Evolutionary conservation across 768 basidiomycete species (phyloP).

Genomic region (Xerocomellus amylosporus): DNA sequence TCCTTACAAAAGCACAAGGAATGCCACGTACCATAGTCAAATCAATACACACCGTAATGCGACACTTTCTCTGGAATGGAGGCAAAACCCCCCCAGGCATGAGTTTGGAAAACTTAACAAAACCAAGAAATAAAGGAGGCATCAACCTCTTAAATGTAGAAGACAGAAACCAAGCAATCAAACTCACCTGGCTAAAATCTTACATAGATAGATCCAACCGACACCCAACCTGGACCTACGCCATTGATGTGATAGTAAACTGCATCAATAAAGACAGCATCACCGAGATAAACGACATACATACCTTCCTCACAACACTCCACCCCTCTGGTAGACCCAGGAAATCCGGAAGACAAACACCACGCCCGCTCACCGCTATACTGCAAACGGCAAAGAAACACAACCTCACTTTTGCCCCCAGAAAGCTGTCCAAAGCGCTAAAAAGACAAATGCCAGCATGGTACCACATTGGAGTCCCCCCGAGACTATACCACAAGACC

Average conservation of each 20-base stretch:
- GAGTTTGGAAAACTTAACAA: neutral
- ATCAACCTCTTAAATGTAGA: slow-evolving; percentile 6
- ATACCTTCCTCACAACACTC: neutral
- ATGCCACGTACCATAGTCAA: slow-evolving; percentile 25
- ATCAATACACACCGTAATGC: slow-evolving; percentile 7
- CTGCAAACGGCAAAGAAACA: neutral
- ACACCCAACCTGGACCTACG: neutral
- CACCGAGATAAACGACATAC: neutral
- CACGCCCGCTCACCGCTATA: rapidly evolving
- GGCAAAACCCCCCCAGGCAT: neutral
- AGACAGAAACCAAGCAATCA: neutral
- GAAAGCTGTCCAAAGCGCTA: neutral
- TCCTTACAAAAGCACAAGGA: slow-evolving; percentile 28
- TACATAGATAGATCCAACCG: neutral
- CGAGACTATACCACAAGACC: neutral
- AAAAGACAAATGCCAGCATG: neutral
- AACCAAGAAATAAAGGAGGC: neutral
- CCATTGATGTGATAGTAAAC: neutral
- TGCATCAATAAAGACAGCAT: neutral
- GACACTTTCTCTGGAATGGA: slow-evolving; percentile 20
- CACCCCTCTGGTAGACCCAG: neutral
- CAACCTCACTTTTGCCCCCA: neutral
- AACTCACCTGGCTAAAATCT: neutral
- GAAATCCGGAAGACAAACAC: neutral
- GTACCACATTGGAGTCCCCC: neutral